Base-by-base conservation (phyloP, 495 filamentous ascomycete species). In the Penicillium salamii region DNA sequence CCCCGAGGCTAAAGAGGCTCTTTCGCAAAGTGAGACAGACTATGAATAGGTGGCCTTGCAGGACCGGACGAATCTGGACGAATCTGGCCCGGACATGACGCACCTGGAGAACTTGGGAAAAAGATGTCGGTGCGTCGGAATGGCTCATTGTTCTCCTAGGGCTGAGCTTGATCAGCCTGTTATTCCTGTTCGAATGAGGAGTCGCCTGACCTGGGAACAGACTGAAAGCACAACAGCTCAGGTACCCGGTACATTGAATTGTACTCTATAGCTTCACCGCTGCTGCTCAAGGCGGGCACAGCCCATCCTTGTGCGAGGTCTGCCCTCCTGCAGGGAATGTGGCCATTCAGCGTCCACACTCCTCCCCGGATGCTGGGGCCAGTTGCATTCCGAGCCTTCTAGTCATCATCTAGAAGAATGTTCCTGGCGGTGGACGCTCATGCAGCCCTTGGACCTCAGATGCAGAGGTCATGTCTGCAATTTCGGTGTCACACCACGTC, bases 331-430 rank as follows among this genome's bases (percentile, higher is more conserved):
- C 58, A 61, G 50, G 52, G 49, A 58, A 56, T 14, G 3, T 7
- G n/a, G n/a, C 61, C 61, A 64, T 15, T 61, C 42, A 57, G 8
- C 24, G 24, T 5, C 42, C 47, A 8, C 32, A 19, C 11, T 52
- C 8, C 15, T 29, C 46, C 58, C 58, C 61, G 43, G 55, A 63
- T 65, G 57, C 50, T 48, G 58, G 59, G 53, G 41, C 58, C 42
- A 46, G 54, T 54, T 53, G 45, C 46, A 49, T 47, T 49, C 46
- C 14, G 46, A 60, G 45, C 47, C 46, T 66, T 65, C 64, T 60
- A 62, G 54, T 59, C 52, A 63, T 56, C 57, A 58, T 62, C 61
- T 62, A 59, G 58, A 66, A 66, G 49, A 54, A 63, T 46, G 61
- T 64, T 52, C 61, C 61, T 64, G 61, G 61, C 61, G 61, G 61